phyloP scores from a whole-genome alignment of 768 basidiomycete species.

The Lentinula lateritia region DNA sequence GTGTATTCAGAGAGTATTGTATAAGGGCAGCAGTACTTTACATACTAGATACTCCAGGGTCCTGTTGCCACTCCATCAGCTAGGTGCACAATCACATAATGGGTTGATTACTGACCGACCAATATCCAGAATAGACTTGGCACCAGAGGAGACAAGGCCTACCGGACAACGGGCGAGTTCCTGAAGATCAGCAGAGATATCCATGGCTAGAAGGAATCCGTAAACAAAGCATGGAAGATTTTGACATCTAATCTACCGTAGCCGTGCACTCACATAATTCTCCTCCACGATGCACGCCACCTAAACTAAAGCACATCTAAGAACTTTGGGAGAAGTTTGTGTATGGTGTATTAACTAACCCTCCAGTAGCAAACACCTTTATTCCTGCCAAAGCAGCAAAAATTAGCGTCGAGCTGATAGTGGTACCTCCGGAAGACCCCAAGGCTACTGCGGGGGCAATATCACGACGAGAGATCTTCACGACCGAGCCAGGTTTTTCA shows the following conservation, averaged over 20 bases:
- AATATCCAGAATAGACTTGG: slow-evolving; percentile 94
- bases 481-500: slow-evolving; percentile 29
- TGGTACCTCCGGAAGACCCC: slow-evolving; percentile 74
- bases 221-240: not conserved
- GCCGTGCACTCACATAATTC: slow-evolving; percentile 45
- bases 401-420: slow-evolving; percentile 68
- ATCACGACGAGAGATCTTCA: slow-evolving; percentile 78
- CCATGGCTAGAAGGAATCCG: slow-evolving; percentile 58
- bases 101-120: slow-evolving; percentile 44
- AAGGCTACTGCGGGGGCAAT: slow-evolving; percentile 69
- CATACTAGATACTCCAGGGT: slow-evolving; percentile 76
- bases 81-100: not conserved
- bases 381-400: slow-evolving; percentile 82
- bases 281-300: slow-evolving; percentile 79
- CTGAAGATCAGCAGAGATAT: slow-evolving; percentile 90
- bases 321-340: not conserved
- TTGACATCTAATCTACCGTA: not conserved
- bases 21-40: not conserved
- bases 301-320: slow-evolving; percentile 42
- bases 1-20: not conserved
- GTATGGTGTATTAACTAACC: slow-evolving; percentile 38
- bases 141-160: slow-evolving; percentile 87
- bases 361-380: slow-evolving; percentile 91
- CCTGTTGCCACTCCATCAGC: slow-evolving; percentile 25
- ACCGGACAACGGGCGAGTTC: slow-evolving; percentile 89